Evolutionary conservation across 352 stramenopile species (phyloP).

Genomic region (Globisporangium okanoganense): DNA sequence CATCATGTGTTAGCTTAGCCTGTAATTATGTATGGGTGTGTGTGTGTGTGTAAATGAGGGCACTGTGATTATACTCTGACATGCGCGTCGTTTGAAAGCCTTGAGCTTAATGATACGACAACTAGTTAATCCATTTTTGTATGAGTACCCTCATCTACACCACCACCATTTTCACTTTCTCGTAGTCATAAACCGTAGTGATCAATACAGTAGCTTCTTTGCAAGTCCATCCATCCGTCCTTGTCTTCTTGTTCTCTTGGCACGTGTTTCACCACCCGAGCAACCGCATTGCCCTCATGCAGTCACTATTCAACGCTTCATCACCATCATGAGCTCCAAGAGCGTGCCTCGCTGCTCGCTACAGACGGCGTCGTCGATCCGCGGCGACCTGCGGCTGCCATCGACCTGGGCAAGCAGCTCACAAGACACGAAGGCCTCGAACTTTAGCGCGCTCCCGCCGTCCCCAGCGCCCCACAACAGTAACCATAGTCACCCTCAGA

Average conservation of each 20-base stretch:
- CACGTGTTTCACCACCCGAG: no score
- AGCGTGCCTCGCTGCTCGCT: slow-evolving; percentile 13
- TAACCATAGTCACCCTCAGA: not conserved
- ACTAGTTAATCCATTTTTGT: slow-evolving; percentile 78
- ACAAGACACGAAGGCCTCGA: not conserved
- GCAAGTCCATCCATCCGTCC: not conserved
- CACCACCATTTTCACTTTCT: not conserved
- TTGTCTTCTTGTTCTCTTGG: not conserved
- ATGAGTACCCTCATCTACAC: slow-evolving; percentile 44
- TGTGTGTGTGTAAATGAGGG: slow-evolving; percentile 11
- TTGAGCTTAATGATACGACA: slow-evolving; percentile 71
- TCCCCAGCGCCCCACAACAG: not conserved
- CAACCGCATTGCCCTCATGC: not conserved
- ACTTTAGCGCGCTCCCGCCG: not conserved
- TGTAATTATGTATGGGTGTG: slow-evolving; percentile 3
- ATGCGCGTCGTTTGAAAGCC: slow-evolving; percentile 80
- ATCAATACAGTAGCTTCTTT: slow-evolving; percentile 4
- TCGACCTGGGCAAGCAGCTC: slow-evolving; percentile 9
- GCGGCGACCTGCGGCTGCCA: slow-evolving; percentile 15
- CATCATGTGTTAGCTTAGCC: slow-evolving; percentile 2
- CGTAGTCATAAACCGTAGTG: not conserved
- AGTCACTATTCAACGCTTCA: not conserved
- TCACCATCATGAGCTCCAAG: slow-evolving; percentile 1
- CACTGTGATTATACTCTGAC: slow-evolving; percentile 70
- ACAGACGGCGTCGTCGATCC: slow-evolving; percentile 22